Evolutionary conservation across 2,329 filamentous ascomycete species (phyloP), one percentile per base, ranked within the genome.

Genomic region (Orbilia ellipsospora): DNA sequence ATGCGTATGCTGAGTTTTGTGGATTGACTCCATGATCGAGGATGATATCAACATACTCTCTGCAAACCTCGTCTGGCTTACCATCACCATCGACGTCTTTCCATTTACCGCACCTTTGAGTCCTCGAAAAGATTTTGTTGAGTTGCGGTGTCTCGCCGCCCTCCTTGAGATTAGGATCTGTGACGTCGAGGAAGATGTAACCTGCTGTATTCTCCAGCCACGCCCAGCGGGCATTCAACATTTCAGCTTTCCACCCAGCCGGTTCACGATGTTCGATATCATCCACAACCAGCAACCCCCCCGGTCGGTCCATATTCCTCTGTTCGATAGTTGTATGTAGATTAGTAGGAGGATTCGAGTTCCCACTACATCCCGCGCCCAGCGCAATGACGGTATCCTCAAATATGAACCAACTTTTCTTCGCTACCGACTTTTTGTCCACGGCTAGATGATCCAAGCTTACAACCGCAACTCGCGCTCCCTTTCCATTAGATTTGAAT

Each of bases 401-500:
- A 16, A 72, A 31, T 18, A 77, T 66, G 51, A 73, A 77, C 76
- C 76, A 77, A 1, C 45, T 56, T 42, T 77, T 77, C 59, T 59
- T 77, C n/a, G 60, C 70, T 4, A 42, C 44, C 4, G 61, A 65
- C 1, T 23, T 50, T 26, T 65, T 68, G 28, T 77, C 76, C 8
- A 59, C 18, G 0, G 61, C 56, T 2, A 59, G 18, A 31, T 73
- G 59, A 18, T 77, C 72, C 52, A 76, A 45, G 45, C 76, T 77
- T 1, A 73, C 56, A 4, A 56, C 66, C 1, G 60, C 76, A 12
- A 73, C 60, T 12, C 66, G 45, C 10, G 59, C 66, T 7, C 63
- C 70, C 16, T 51, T 42, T 12, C 51, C 51, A n/a, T 52, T 44
- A n/a, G 55, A 56, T 40, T 40, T 42, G 26, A 54, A 74, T 1